These are phyloP conservation scores for Juncus effusus DNA, from an alignment of 176 grass and related monocot species.

Conservation along the genomic window DNA sequence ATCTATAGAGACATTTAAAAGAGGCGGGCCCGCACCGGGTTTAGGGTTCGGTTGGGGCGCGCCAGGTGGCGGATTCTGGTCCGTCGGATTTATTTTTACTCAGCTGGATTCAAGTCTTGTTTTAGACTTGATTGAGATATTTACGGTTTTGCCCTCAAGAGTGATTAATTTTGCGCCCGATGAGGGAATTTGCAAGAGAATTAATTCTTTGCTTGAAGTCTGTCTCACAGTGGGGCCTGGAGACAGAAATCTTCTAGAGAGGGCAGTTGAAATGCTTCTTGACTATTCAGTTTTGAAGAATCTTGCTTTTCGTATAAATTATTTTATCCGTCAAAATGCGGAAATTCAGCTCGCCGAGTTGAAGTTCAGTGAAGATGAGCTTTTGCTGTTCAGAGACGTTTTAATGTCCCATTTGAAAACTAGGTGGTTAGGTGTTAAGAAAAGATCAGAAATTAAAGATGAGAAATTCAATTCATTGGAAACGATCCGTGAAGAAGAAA, in stretches of 20 bases:
- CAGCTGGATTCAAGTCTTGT: constrained; percentile 67
- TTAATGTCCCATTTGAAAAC: constrained; percentile 75
- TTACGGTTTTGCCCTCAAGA: constrained; percentile 26
- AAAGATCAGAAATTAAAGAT: constrained; percentile 43
- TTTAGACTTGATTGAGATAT: constrained; percentile 58
- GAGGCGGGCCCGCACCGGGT: constrained; percentile 90
- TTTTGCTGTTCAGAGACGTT: constrained; percentile 53
- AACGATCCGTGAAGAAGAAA: constrained; percentile 80
- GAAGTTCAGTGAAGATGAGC: constrained; percentile 70
- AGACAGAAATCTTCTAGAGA: constrained; percentile 50
- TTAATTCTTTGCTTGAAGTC: constrained; percentile 56
- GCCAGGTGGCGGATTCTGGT: constrained; percentile 82
- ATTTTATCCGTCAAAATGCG: constrained; percentile 30
- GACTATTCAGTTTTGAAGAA: constrained; percentile 62
- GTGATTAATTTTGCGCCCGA: constrained; percentile 38
- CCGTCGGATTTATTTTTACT: constrained; percentile 53
- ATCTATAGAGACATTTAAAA: constrained; percentile 69
- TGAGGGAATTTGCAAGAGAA: constrained; percentile 40
- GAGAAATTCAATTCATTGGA: constrained; percentile 44
- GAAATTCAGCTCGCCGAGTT: constrained; percentile 32
- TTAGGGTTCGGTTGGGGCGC: constrained; percentile 94
- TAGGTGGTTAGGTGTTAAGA: constrained; percentile 76
- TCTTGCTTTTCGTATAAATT: constrained; percentile 55
- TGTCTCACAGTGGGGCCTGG: constrained; percentile 74
- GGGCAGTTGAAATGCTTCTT: constrained; percentile 57